Evolutionary conservation across 805 yeast species (phyloP).

Genomic region (Pichia sporocuriosa): DNA sequence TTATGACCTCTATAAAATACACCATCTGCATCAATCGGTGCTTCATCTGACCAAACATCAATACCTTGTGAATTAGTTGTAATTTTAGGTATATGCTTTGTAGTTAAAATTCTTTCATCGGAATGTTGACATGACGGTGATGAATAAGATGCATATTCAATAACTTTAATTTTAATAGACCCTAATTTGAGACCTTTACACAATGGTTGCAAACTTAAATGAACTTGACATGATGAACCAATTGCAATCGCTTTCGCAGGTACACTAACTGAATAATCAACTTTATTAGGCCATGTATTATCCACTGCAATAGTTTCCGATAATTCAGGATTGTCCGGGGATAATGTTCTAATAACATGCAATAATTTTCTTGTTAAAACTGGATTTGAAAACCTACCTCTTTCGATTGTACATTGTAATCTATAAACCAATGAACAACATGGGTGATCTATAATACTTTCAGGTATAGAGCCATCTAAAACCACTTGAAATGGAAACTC

Average conservation of each 20-base stretch:
- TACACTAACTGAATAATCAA: constrained; percentile 79
- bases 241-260: constrained; percentile 88
- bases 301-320: constrained; percentile 91
- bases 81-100: constrained; percentile 40
- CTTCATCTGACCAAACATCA: constrained; percentile 33
- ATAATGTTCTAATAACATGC: constrained; percentile 77
- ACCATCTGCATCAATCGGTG: constrained; percentile 32
- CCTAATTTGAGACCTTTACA: constrained; percentile 77
- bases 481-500: constrained; percentile 85
- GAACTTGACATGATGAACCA: constrained; percentile 70
- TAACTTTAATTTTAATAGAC: constrained; percentile 56
- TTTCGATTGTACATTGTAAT: constrained; percentile 72
- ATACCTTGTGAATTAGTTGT: constrained; percentile 34
- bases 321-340: constrained; percentile 81
- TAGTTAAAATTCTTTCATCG: constrained; percentile 54
- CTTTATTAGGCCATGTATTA: constrained; percentile 91
- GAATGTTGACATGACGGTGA: constrained; percentile 52
- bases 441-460: constrained; percentile 84
- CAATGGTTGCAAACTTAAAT: constrained; percentile 69
- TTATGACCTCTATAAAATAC: constrained; percentile 29
- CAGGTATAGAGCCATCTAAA: constrained; percentile 78
- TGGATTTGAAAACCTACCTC: constrained; percentile 68
- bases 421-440: constrained; percentile 69
- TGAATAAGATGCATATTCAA: constrained; percentile 56
- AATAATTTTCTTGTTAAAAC: constrained; percentile 63